phyloP scores from a whole-genome alignment of 352 stramenopile genomes.

The Globisporangium canariense region DNA sequence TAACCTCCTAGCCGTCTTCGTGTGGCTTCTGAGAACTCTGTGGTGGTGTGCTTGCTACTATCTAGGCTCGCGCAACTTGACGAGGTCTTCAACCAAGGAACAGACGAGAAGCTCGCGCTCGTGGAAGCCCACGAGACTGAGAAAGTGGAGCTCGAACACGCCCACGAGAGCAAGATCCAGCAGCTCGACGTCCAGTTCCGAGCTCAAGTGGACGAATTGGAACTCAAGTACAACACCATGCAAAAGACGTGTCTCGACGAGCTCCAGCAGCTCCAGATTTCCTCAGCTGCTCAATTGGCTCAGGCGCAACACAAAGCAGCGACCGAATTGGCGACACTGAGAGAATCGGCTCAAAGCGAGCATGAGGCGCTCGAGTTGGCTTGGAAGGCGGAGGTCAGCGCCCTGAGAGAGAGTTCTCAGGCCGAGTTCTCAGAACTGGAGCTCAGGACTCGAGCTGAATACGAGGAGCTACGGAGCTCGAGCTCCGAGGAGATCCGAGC shows the following conservation, averaged over 20 bases:
- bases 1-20: neutral
- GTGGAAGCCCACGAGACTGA: constrained; percentile 35
- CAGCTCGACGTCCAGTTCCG: constrained; percentile 26
- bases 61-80: constrained; percentile 36
- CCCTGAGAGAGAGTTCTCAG: constrained; percentile 18
- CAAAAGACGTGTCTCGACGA: constrained; percentile 34
- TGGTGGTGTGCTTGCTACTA: neutral
- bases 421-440: constrained; percentile 21
- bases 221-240: constrained; percentile 25
- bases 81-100: constrained; percentile 32
- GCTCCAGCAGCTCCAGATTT: constrained; percentile 31
- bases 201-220: constrained; percentile 26
- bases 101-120: constrained; percentile 43
- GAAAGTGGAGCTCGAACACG: constrained; percentile 22
- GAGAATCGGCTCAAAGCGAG: constrained; percentile 9
- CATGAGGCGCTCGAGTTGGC: neutral
- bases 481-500: constrained; percentile 22
- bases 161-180: constrained; percentile 24
- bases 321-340: neutral
- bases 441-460: constrained; percentile 18
- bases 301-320: constrained; percentile 6
- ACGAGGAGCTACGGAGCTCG: constrained; percentile 25
- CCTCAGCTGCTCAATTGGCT: constrained; percentile 21
- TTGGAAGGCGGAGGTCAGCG: constrained; percentile 15
- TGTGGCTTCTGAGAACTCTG: neutral